phyloP scores from a whole-genome alignment of 331 rosid species.

The Erythrophleum ivorense region DNA sequence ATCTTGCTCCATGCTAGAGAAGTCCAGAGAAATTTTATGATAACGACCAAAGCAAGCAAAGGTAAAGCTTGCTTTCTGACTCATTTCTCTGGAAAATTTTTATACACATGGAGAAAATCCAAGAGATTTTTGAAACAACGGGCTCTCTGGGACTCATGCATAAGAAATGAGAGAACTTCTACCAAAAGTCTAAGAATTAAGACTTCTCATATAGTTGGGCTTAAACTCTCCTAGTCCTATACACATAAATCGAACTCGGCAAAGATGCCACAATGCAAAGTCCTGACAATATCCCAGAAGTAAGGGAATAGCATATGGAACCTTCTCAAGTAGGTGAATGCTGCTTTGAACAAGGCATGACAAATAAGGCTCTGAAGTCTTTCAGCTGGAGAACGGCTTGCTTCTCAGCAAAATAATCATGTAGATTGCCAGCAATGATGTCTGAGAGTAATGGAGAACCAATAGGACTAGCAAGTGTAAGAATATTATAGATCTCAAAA shows the following conservation, averaged over 20 bases:
- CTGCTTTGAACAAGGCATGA: too few species aligned
- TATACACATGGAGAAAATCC: neutral
- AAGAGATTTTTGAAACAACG: neutral
- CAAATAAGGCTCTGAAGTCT: too few species aligned
- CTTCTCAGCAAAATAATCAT: too few species aligned
- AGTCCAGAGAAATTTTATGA: neutral
- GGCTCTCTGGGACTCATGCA: neutral
- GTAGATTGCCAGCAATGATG: too few species aligned
- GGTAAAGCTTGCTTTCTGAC: neutral
- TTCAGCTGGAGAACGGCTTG: too few species aligned
- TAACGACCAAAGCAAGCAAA: neutral
- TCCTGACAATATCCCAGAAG: neutral
- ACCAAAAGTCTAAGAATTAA: neutral
- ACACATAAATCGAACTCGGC: too few species aligned
- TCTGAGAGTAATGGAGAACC: too few species aligned
- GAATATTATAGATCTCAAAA: too few species aligned
- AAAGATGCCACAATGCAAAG: neutral
- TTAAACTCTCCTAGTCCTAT: neutral
- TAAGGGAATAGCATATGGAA: neutral
- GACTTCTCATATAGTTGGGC: neutral
- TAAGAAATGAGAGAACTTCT: neutral
- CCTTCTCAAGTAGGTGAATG: too few species aligned
- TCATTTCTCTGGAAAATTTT: neutral
- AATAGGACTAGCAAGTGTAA: too few species aligned
- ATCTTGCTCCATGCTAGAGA: neutral